These are phyloP conservation scores for Tremella yokohamensis DNA, from an alignment of 768 basidiomycete species.

Conservation along the genomic window DNA sequence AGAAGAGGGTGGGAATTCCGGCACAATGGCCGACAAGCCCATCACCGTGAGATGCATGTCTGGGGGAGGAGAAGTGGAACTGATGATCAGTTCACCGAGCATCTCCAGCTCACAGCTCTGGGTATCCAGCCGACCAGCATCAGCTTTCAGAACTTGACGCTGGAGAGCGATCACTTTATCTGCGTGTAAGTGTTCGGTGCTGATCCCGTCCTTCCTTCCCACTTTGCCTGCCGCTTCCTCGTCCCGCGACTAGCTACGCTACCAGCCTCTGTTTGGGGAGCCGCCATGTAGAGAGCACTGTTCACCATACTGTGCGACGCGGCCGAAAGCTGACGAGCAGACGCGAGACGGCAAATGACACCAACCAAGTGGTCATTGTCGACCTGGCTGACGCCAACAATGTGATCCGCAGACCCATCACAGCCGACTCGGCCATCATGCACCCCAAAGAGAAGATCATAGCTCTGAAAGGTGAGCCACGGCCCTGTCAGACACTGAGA, in stretches of 20 bases:
- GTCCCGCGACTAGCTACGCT: not conserved
- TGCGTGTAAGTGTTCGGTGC: conserved; percentile 59
- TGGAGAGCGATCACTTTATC: conserved; percentile 97
- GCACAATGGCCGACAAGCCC: conserved; percentile 50
- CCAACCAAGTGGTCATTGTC: conserved; percentile 97
- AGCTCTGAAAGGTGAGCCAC: conserved; percentile 75
- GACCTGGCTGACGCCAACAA: conserved; percentile 97
- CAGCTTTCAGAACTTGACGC: conserved; percentile 91
- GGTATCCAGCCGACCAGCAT: conserved; percentile 96
- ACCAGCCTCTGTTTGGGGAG: too few species aligned
- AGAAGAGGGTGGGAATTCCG: conserved; percentile 6
- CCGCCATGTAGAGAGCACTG: too few species aligned
- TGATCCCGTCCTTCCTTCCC: not conserved
- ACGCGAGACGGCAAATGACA: conserved; percentile 88
- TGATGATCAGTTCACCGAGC: conserved; percentile 51
- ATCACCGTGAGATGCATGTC: conserved; percentile 38
- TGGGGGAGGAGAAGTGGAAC: not conserved
- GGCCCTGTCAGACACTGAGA: not conserved
- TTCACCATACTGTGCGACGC: too few species aligned
- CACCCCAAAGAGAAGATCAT: conserved; percentile 94
- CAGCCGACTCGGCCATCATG: conserved; percentile 99
- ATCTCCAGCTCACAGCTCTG: conserved; percentile 72
- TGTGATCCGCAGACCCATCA: conserved; percentile 62
- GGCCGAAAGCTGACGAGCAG: conserved; percentile 22
- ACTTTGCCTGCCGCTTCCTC: not conserved